Percentiles rank a stretch among this genome's conserved stretches.
phyloP scores from a whole-genome alignment of 108 stramenopile genomes.

The Nitzschia sp. region DNA sequence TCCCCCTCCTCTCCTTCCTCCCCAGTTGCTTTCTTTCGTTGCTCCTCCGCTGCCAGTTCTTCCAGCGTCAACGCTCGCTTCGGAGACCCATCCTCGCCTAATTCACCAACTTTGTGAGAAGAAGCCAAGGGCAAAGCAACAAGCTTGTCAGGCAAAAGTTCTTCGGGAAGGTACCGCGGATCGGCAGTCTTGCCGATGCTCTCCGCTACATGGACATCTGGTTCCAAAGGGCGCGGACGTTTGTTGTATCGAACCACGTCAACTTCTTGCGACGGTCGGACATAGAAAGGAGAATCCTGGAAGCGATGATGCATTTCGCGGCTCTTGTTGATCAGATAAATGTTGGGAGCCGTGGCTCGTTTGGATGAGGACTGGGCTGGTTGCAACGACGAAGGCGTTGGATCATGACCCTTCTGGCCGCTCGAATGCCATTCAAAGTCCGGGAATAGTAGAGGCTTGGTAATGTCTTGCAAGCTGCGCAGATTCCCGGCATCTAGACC shows the following conservation, averaged over 20 bases:
- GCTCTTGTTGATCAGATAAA: slow-evolving; percentile 62
- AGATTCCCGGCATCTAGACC: slow-evolving; percentile 65
- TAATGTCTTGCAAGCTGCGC: slow-evolving; percentile 42
- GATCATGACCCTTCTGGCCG: slow-evolving; percentile 30
- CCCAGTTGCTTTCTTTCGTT: not conserved
- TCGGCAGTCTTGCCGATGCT: slow-evolving; percentile 46
- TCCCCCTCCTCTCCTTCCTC: slow-evolving; percentile 39
- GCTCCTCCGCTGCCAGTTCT: slow-evolving; percentile 48
- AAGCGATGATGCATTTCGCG: slow-evolving; percentile 68
- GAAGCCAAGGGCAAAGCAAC: not conserved
- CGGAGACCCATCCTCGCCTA: slow-evolving; percentile 19
- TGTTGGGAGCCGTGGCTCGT: slow-evolving; percentile 37
- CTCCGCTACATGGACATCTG: slow-evolving; percentile 35
- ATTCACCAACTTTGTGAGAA: slow-evolving; percentile 11
- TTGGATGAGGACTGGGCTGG: slow-evolving; percentile 5
- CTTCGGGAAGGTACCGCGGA: slow-evolving; percentile 54
- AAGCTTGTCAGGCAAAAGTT: slow-evolving; percentile 38
- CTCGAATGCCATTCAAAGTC: slow-evolving; percentile 61
- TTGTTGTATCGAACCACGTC: slow-evolving; percentile 66
- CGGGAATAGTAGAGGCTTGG: slow-evolving; percentile 48
- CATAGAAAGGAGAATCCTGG: slow-evolving; percentile 56
- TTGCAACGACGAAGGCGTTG: not conserved
- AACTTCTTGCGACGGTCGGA: slow-evolving; percentile 53
- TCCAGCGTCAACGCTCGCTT: slow-evolving; percentile 41
- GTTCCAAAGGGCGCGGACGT: slow-evolving; percentile 27